Evolutionary conservation across 148 eudicot species (phyloP), one percentile per base, ranked within the genome.

Genomic region (Linanthus parryae): DNA sequence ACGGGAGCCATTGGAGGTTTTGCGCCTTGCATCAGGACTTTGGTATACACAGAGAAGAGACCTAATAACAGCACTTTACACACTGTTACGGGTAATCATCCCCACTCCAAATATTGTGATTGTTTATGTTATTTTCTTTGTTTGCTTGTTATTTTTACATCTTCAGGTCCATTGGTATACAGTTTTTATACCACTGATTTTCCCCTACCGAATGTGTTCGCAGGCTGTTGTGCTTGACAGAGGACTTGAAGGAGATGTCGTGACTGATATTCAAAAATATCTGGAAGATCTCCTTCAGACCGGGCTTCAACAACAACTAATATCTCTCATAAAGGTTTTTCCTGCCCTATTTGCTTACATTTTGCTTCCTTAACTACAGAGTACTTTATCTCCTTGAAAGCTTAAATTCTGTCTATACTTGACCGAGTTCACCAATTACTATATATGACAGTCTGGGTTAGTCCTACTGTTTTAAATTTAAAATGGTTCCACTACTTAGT

Each of bases 41-140:
- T 92, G 96, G 99, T 92, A 92, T 67, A 84, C 96, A 13, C 96
- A 83, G 72, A 84, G 96, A 70, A 88, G 99, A 75, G 99, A 92
- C 56, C 57, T 84, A 46, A 73, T 92, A 34, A 84, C 96, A 51
- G 87, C 95, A 23, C 60, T 92, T 43, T 83, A 82, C 73, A 80
- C 90, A 16, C 72, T 88, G 24, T 64, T 94, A 10, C 69, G 99
- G 85, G 99, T 94, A 88, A 51, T 35, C 13, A 22, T 33, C 23
- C 51, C 28, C 46, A 24, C 6, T 19, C 57, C 37, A 20, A 41
- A 40, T 20, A 30, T 7, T 31, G 10, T 2, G 50, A 11, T 26
- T 27, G 20, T 26, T 41, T 37, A n/a, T n/a, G n/a, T n/a, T n/a
- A n/a, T n/a, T n/a, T n/a, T 9, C 15, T 12, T n/a, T 23, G 39